phyloP scores from a whole-genome alignment of 2,329 filamentous ascomycete genomes.

The Bipolaris bicolor region DNA sequence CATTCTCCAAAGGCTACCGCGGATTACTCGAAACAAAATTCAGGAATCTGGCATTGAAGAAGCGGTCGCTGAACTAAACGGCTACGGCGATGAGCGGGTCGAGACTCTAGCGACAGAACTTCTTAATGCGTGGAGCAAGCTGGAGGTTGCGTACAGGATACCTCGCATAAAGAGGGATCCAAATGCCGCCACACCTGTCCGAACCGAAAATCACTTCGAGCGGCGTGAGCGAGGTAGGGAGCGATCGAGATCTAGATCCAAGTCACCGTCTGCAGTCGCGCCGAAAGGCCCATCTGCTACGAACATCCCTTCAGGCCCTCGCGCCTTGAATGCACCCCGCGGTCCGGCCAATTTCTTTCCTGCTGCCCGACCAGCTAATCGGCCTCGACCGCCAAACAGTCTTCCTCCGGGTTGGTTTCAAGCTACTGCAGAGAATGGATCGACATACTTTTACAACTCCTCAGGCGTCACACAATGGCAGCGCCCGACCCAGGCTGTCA shows the following conservation, averaged over 20 bases:
- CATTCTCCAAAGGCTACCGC: slow-evolving; percentile 85
- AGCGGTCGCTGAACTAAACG: slow-evolving; percentile 71
- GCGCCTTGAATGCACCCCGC: slow-evolving; percentile 63
- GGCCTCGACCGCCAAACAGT: slow-evolving; percentile 62
- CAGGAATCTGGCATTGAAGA: slow-evolving; percentile 93
- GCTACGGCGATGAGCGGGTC: slow-evolving; percentile 76
- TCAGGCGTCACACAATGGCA: slow-evolving; percentile 80
- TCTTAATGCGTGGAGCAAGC: slow-evolving; percentile 83
- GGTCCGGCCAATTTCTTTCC: slow-evolving; percentile 55
- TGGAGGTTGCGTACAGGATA: slow-evolving; percentile 92
- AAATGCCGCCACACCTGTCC: slow-evolving; percentile 54
- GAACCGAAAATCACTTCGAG: slow-evolving; percentile 63
- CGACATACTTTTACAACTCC: slow-evolving; percentile 83
- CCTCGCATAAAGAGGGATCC: slow-evolving; percentile 85
- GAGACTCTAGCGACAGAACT: slow-evolving; percentile 72
- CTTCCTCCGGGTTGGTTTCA: slow-evolving; percentile 88
- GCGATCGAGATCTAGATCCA: slow-evolving; percentile 56
- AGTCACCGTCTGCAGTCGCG: slow-evolving; percentile 51
- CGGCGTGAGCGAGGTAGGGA: slow-evolving; percentile 60
- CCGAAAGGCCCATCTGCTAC: slow-evolving; percentile 51
- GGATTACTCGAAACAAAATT: slow-evolving; percentile 95
- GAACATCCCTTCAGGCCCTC: slow-evolving; percentile 53
- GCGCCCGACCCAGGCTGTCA: slow-evolving; percentile 71
- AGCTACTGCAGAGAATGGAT: slow-evolving; percentile 69
- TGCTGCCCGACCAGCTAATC: slow-evolving; percentile 56